phyloP scores from a whole-genome alignment of 495 filamentous ascomycete species.

The Aspergillus nidulans region DNA sequence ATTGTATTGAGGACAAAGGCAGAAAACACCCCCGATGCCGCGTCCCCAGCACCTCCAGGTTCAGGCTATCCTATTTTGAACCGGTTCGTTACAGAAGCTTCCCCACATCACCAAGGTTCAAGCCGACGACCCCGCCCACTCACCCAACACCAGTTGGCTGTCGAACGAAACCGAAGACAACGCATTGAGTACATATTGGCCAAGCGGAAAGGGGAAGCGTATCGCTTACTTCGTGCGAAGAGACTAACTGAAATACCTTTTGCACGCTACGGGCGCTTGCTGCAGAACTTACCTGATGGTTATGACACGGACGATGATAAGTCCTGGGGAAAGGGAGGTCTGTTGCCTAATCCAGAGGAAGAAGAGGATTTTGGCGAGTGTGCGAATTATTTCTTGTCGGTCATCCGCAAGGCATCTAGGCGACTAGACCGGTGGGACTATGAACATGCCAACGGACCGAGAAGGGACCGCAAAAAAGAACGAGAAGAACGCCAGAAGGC shows the following conservation, averaged over 20 bases:
- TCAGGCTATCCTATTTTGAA: slow-evolving; percentile 45
- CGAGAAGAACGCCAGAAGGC: slow-evolving; percentile 41
- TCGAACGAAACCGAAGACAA: slow-evolving; percentile 82
- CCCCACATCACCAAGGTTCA: slow-evolving; percentile 25
- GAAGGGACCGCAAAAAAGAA: slow-evolving; percentile 39
- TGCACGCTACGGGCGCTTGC: slow-evolving; percentile 63
- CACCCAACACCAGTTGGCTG: slow-evolving; percentile 88
- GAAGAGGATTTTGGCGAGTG: slow-evolving; percentile 81
- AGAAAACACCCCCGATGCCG: slow-evolving; percentile 43
- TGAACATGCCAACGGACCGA: slow-evolving; percentile 47
- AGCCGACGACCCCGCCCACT: slow-evolving; percentile 71
- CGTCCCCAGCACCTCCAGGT: slow-evolving; percentile 47
- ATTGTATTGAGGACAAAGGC: slow-evolving; percentile 47
- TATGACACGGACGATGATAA: slow-evolving; percentile 76
- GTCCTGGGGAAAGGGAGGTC: slow-evolving; percentile 58
- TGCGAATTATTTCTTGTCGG: slow-evolving; percentile 63
- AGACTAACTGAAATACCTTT: slow-evolving; percentile 54
- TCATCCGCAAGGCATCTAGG: slow-evolving; percentile 62
- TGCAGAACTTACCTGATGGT: slow-evolving; percentile 61
- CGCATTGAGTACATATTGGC: slow-evolving; percentile 84
- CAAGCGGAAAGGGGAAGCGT: slow-evolving; percentile 60
- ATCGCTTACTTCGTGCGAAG: slow-evolving; percentile 56
- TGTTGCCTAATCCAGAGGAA: slow-evolving; percentile 59
- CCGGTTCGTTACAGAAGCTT: slow-evolving; percentile 41
- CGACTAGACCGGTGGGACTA: slow-evolving; percentile 72